Evolutionary conservation across 306 rosid species (phyloP).

Genomic region (Spatholobus suberectus): DNA sequence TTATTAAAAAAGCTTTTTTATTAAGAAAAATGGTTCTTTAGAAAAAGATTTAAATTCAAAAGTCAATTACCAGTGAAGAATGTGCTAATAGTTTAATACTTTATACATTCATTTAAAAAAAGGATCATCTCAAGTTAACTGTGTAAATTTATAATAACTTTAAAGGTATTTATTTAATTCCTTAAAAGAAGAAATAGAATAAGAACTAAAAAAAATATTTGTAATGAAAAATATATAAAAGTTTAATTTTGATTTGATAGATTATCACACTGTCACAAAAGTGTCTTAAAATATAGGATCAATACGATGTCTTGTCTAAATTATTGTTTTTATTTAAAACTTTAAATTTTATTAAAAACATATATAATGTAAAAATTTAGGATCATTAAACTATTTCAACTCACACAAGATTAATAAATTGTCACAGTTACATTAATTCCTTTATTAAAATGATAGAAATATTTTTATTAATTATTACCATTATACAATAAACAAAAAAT

Average conservation of each 20-base stretch:
- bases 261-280: neutral
- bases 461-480: neutral
- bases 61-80: neutral
- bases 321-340: neutral
- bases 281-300: neutral
- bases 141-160: neutral
- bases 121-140: neutral
- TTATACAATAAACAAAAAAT: neutral
- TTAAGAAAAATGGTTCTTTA: neutral
- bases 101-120: neutral
- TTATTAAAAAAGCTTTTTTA: neutral
- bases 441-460: neutral
- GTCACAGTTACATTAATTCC: neutral
- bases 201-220: neutral
- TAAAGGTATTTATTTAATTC: neutral
- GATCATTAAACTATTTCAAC: neutral
- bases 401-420: neutral
- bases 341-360: neutral
- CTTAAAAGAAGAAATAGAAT: neutral
- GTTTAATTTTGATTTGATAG: neutral
- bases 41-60: neutral
- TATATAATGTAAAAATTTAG: neutral
- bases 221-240: neutral
- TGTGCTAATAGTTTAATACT: neutral
- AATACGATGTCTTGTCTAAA: neutral